Base-by-base conservation (phyloP, 2,329 filamentous ascomycete genomes). In the Cladophialophora carrionii region DNA sequence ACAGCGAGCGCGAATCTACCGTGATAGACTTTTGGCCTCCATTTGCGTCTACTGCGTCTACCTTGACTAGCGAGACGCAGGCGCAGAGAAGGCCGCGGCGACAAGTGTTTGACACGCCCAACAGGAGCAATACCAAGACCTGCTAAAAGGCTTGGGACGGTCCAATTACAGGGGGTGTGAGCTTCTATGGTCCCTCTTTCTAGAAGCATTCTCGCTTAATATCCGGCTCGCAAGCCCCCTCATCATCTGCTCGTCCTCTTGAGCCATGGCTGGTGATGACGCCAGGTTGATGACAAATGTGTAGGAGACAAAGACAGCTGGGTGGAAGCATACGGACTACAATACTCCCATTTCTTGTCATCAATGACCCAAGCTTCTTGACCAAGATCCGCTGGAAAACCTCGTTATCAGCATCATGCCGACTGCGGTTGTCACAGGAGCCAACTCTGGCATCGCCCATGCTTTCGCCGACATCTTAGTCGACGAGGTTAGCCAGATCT, bases 371-470 rank as follows among this genome's bases (percentile, higher is more conserved):
- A 29, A n/a, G 6, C 20, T 52, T 52, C 48, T 29, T 24, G 8
- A 10, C 24, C 20, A 14, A 17, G 8, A 9, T 52, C 22, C 22
- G 29, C n/a, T n/a, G 12, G 32, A 10, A 5, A 12, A 17, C 41
- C 22, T 29, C 9, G 14, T 31, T 2, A 52, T 51, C 8, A 10
- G 3, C 46, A 54, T 58, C 43, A 79, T 78, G 74, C 75, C 75
- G n/a, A 76, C 75, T 20, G 76, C 75, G 43, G 71, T 81, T 17
- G 73, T 80, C 3, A 79, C 78, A 31, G 78, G 78, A 22, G 78
- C 76, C 4, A 78, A 79, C 62, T 76, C 74, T 24, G 78, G 78
- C 64, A 80, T 80, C 55, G 77, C 76, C 29, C 70, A 78, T 69
- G 75, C 76, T 12, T 77, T 80, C 63, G 66, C 68, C 51, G 64